Evolutionary conservation across 1,139 yeast species (phyloP).

Genomic region (Wickerhamiella pararugosa): DNA sequence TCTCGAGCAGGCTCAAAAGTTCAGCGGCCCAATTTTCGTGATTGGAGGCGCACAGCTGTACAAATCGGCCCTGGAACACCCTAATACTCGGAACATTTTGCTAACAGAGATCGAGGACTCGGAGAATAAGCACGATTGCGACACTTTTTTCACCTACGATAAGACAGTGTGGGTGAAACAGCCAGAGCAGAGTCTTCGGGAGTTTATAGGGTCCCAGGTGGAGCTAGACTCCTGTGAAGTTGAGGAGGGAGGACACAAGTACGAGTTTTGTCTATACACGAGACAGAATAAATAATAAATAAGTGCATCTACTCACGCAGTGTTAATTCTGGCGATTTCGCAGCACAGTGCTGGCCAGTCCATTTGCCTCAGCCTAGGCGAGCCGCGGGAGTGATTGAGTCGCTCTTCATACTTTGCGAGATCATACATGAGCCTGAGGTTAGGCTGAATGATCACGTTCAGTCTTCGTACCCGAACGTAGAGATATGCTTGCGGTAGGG

Average conservation of each 20-base stretch:
- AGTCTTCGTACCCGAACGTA: constrained; percentile 71
- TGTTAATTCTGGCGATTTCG: constrained; percentile 63
- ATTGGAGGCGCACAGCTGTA: constrained; percentile 94
- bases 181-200: constrained; percentile 25
- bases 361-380: constrained; percentile 37
- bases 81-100: constrained; percentile 40
- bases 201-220: constrained; percentile 30
- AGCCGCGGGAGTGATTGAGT: constrained; percentile 24
- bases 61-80: constrained; percentile 35
- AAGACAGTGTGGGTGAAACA: constrained; percentile 24
- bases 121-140: constrained; percentile 27
- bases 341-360: constrained; percentile 90
- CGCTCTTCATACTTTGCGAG: constrained; percentile 62
- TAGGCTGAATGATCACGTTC: constrained; percentile 85
- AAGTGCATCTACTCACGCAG: not conserved
- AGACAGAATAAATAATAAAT: not conserved
- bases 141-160: constrained; percentile 41
- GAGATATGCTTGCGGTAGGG: constrained; percentile 59
- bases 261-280: constrained; percentile 37
- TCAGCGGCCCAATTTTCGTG: constrained; percentile 39
- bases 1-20: constrained; percentile 20
- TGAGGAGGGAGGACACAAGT: constrained; percentile 35
- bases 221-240: constrained; percentile 28
- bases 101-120: constrained; percentile 48
- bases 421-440: constrained; percentile 72